Conservation (phyloP, 495 filamentous ascomycete genomes). For the Penicillium diatomitis region DNA sequence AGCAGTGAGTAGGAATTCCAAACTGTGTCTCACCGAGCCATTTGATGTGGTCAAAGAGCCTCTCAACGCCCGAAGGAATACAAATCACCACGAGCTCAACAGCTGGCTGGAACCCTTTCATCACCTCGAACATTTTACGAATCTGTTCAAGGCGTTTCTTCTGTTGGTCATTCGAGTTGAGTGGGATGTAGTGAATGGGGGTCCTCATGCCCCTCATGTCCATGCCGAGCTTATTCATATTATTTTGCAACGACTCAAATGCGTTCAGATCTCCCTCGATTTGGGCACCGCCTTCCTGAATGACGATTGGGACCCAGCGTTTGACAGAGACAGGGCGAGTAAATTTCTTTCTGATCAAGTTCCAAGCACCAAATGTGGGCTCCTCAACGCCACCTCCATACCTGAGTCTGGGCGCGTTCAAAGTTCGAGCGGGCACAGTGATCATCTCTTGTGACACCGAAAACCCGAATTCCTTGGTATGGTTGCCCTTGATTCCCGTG, state of each 20-base stretch:
- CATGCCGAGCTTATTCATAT: neutral
- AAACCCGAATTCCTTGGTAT: neutral
- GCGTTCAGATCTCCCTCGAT: neutral
- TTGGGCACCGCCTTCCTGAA: neutral
- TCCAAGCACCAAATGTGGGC: slow-evolving; percentile 10
- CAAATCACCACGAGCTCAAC: slow-evolving; percentile 42
- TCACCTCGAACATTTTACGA: neutral
- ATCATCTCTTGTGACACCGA: slow-evolving; percentile 5
- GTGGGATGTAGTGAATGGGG: neutral
- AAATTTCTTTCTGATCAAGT: slow-evolving; percentile 8
- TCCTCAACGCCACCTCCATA: slow-evolving; percentile 2
- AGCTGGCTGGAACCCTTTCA: neutral
- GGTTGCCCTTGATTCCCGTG: slow-evolving; percentile 29
- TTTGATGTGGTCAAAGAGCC: slow-evolving; percentile 58
- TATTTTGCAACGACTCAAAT: neutral
- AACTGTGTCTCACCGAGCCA: slow-evolving; percentile 45
- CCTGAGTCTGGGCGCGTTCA: slow-evolving; percentile 7
- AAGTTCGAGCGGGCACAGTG: slow-evolving; percentile 10
- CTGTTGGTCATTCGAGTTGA: neutral
- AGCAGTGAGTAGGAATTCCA: slow-evolving; percentile 55
- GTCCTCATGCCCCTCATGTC: neutral
- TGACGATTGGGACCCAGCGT: slow-evolving; percentile 1
- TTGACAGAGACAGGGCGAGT: neutral
- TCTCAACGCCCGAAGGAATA: slow-evolving; percentile 35
- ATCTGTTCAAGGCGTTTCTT: neutral